Evolutionary conservation across 192 early-diverging fungal species (phyloP).

Genomic region (Piromyces finnis): DNA sequence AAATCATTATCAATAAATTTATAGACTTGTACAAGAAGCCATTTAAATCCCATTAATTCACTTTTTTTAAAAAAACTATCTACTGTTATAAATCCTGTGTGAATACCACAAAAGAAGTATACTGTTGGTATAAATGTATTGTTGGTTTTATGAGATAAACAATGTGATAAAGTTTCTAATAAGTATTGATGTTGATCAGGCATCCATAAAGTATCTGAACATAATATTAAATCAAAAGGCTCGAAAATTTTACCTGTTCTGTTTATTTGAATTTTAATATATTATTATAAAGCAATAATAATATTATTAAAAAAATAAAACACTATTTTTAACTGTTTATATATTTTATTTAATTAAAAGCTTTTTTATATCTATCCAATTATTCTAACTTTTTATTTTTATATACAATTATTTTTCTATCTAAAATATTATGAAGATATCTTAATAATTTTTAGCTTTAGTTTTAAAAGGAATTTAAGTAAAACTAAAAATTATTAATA

Average conservation of each 20-base stretch:
- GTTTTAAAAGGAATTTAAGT: too few relatives aligned
- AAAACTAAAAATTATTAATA: too few relatives aligned
- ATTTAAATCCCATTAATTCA: not conserved
- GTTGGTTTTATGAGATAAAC: not conserved
- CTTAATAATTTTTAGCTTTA: too few relatives aligned
- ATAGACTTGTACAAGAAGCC: not conserved
- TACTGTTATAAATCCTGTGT: not conserved
- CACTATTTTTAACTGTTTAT: too few relatives aligned
- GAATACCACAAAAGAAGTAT: not conserved
- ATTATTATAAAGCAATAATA: too few relatives aligned
- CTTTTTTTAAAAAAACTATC: not conserved
- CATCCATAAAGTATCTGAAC: slow-evolving; percentile 10
- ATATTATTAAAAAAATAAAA: too few relatives aligned
- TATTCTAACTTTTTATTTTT: too few relatives aligned
- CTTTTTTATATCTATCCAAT: too few relatives aligned
- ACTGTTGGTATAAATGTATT: not conserved
- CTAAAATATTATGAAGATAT: too few relatives aligned
- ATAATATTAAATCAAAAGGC: slow-evolving; percentile 2
- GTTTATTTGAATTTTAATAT: not conserved
- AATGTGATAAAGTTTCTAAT: not conserved
- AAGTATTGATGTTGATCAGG: slow-evolving; percentile 6
- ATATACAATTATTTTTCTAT: too few relatives aligned
- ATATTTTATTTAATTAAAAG: too few relatives aligned
- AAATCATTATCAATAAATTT: not conserved
- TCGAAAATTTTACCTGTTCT: not conserved